Conservation (phyloP, 768 basidiomycete species). For the Daedalea quercina region DNA sequence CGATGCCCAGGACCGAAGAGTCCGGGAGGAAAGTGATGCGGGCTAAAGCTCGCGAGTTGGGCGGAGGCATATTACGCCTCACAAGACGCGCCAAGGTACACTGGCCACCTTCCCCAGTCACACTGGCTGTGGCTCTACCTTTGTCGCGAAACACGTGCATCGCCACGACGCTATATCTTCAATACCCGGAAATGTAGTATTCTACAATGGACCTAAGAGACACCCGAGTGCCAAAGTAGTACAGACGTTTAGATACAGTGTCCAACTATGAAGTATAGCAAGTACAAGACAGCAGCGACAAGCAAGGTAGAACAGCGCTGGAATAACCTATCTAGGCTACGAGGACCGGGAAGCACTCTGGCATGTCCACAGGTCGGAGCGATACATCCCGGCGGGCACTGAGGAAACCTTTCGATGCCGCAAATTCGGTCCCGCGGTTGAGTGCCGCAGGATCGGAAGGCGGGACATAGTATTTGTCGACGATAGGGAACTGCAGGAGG, state of each 20-base stretch:
- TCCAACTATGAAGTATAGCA: too few relatives aligned
- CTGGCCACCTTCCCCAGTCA: too few relatives aligned
- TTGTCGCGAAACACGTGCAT: neutral
- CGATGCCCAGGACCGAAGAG: neutral
- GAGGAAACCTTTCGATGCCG: conserved; percentile 80
- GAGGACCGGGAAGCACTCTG: conserved; percentile 5
- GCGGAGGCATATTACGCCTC: neutral
- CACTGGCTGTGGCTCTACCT: too few relatives aligned
- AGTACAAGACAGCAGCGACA: neutral
- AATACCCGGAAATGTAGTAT: too few relatives aligned
- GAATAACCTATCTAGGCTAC: conserved; percentile 2
- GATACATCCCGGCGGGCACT: conserved; percentile 43
- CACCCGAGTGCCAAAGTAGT: too few relatives aligned
- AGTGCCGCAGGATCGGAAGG: conserved; percentile 72
- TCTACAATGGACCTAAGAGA: too few relatives aligned
- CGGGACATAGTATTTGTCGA: conserved; percentile 89
- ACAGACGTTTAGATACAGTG: too few relatives aligned
- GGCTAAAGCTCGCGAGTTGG: neutral
- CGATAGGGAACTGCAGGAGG: conserved; percentile 87
- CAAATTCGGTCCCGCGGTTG: conserved; percentile 73
- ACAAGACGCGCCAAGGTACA: neutral
- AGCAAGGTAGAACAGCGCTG: neutral
- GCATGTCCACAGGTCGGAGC: neutral
- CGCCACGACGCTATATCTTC: too few relatives aligned
- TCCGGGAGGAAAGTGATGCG: neutral